Percentiles rank a stretch among this genome's conserved stretches.
phyloP scores from a whole-genome alignment of 495 filamentous ascomycete species.

The Hypoxylon lienhwacheense region DNA sequence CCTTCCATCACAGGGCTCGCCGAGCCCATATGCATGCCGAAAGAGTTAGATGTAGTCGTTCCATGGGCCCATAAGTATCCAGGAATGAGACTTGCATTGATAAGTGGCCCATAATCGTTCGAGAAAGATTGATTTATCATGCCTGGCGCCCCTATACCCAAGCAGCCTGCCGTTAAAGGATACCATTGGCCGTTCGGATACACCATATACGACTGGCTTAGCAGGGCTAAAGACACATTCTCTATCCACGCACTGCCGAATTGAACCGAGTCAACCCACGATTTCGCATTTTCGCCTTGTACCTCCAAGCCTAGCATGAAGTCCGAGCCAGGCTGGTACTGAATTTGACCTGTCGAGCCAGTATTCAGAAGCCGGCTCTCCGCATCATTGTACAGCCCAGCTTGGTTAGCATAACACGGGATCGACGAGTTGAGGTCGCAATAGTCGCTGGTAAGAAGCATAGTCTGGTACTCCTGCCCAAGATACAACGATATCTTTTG shows the following conservation, averaged over 20 bases:
- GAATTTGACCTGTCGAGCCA: slow-evolving; percentile 26
- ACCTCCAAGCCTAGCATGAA: slow-evolving; percentile 33
- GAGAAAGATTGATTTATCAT: slow-evolving; percentile 40
- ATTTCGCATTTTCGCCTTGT: slow-evolving; percentile 14
- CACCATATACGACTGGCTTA: slow-evolving; percentile 27
- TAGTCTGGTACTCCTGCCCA: slow-evolving; percentile 37
- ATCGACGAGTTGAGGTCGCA: slow-evolving; percentile 31
- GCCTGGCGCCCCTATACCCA: slow-evolving; percentile 41
- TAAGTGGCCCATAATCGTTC: slow-evolving; percentile 14
- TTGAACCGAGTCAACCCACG: slow-evolving; percentile 34
- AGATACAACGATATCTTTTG: slow-evolving; percentile 42
- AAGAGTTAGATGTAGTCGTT: slow-evolving; percentile 52
- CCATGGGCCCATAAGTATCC: slow-evolving; percentile 41
- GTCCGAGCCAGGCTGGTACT: slow-evolving; percentile 18
- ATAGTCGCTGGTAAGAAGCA: slow-evolving; percentile 36
- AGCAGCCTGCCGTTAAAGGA: slow-evolving; percentile 40
- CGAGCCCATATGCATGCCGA: slow-evolving; percentile 58
- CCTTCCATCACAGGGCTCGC: slow-evolving; percentile 43
- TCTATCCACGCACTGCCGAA: slow-evolving; percentile 24
- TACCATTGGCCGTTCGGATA: slow-evolving; percentile 42
- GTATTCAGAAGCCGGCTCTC: slow-evolving; percentile 33
- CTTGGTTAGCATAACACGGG: slow-evolving; percentile 32
- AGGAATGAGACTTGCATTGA: slow-evolving; percentile 42
- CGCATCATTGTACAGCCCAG: slow-evolving; percentile 34
- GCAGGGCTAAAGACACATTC: slow-evolving; percentile 32